Evolutionary conservation across 2,329 filamentous ascomycete genomes (phyloP).

Genomic region (Sclerotinia sclerotiorum): DNA sequence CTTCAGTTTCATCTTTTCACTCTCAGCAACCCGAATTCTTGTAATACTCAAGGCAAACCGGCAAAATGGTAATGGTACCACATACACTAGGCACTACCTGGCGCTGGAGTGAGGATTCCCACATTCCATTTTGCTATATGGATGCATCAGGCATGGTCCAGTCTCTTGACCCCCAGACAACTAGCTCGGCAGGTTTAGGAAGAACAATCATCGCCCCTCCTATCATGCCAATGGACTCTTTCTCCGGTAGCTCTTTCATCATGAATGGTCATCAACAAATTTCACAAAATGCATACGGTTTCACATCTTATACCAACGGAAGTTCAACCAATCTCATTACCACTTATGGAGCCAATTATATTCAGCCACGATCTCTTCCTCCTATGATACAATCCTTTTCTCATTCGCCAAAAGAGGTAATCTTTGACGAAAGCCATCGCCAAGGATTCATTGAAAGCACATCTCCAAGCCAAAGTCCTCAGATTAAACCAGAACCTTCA

Average conservation of each 20-base stretch:
- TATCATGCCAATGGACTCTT: conserved; percentile 47
- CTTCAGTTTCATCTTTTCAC: neutral
- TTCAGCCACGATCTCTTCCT: conserved; percentile 38
- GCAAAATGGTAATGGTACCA: conserved; percentile 51
- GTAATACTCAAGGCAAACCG: conserved; percentile 41
- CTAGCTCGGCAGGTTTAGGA: conserved; percentile 43
- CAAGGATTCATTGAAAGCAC: conserved; percentile 38
- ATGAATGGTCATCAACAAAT: conserved; percentile 41
- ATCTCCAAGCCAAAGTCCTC: conserved; percentile 41
- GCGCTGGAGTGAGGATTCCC: conserved; percentile 53
- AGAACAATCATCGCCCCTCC: conserved; percentile 48
- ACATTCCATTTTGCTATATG: conserved; percentile 42
- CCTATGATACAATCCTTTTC: conserved; percentile 35
- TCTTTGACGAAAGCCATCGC: conserved; percentile 39
- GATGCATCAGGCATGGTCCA: conserved; percentile 49
- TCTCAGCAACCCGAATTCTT: conserved; percentile 33
- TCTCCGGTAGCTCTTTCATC: conserved; percentile 47
- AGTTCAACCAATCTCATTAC: conserved; percentile 36
- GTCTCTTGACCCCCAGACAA: conserved; percentile 49
- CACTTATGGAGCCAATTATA: conserved; percentile 37
- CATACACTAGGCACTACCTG: conserved; percentile 51
- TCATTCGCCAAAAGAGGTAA: conserved; percentile 26
- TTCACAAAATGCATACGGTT: conserved; percentile 46
- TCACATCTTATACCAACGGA: conserved; percentile 41
- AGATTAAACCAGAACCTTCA: conserved; percentile 42